phyloP scores from a whole-genome alignment of 768 basidiomycete species.

The Favolaschia claudopus region DNA sequence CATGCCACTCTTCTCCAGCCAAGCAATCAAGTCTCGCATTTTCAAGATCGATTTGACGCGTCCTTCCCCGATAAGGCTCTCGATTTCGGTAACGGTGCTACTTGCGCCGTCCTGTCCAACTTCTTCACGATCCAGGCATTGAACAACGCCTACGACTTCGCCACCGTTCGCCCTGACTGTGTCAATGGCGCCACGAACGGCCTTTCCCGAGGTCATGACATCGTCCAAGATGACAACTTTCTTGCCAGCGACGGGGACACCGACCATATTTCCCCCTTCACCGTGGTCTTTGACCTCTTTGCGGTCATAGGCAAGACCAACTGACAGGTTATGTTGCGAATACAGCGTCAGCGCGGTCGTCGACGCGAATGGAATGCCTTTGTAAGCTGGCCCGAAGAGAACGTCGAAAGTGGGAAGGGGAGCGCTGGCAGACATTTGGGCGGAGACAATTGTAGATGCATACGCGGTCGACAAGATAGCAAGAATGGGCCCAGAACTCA shows the following conservation, averaged over 20 bases:
- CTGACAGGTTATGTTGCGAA: constrained; percentile 62
- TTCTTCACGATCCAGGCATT: constrained; percentile 88
- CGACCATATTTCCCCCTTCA: constrained; percentile 92
- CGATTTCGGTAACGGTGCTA: constrained; percentile 86
- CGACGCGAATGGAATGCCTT: constrained; percentile 94
- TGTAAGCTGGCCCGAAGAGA: constrained; percentile 96
- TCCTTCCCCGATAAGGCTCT: constrained; percentile 72
- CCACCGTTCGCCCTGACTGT: constrained; percentile 75
- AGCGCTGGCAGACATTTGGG: constrained; percentile 41
- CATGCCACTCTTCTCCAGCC: constrained; percentile 77
- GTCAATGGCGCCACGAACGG: constrained; percentile 83
- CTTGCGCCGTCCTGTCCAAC: constrained; percentile 70
- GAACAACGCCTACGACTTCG: constrained; percentile 86
- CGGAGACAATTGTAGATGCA: constrained; percentile 75
- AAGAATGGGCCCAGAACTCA: constrained; percentile 86
- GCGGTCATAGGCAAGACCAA: constrained; percentile 91
- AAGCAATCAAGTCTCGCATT: constrained; percentile 86
- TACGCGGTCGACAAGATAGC: constrained; percentile 81
- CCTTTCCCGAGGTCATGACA: constrained; percentile 93
- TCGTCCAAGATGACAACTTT: constrained; percentile 92
- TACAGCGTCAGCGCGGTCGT: constrained; percentile 80
- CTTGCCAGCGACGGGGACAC: constrained; percentile 81
- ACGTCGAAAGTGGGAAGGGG: constrained; percentile 70
- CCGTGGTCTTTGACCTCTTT: constrained; percentile 98
- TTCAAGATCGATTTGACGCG: constrained; percentile 81